These are phyloP conservation scores for Teratosphaeria gauchensis DNA, from an alignment of 2,329 filamentous ascomycete species.

Conservation along the genomic window DNA sequence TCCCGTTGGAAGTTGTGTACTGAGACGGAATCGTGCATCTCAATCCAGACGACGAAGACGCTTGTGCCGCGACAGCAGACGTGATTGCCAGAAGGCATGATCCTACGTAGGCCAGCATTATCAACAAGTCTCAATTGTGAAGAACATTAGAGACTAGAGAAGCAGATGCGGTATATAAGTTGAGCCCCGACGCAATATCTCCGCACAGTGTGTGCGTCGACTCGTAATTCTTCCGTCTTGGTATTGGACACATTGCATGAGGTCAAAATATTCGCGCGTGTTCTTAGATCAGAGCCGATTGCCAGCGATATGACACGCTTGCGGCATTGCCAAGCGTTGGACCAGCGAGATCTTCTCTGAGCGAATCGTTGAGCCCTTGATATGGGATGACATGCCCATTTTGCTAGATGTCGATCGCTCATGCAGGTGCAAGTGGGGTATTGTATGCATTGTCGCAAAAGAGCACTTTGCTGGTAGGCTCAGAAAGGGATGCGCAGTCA, in stretches of 20 bases:
- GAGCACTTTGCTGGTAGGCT: background rate
- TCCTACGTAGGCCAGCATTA: background rate
- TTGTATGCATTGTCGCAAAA: background rate
- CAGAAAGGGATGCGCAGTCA: background rate
- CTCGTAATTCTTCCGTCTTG: background rate
- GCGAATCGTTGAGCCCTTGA: no score
- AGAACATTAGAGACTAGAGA: no score
- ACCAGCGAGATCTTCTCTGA: no score
- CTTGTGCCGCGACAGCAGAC: background rate
- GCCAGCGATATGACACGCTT: background rate
- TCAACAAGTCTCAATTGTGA: background rate
- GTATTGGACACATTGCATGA: background rate
- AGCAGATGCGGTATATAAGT: no score
- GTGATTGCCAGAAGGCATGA: background rate
- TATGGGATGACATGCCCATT: background rate
- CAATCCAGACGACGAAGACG: background rate
- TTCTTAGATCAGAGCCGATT: background rate
- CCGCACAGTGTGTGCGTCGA: no score
- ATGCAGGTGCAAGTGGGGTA: constrained; percentile 2
- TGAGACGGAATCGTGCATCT: constrained; percentile 12
- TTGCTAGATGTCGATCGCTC: background rate
- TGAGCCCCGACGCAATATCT: no score
- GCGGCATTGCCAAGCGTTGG: background rate
- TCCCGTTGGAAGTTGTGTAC: constrained; percentile 27
- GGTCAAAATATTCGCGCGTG: background rate